Base-by-base conservation (phyloP, 2,329 filamentous ascomycete genomes). In the Colletotrichum tofieldiae region DNA sequence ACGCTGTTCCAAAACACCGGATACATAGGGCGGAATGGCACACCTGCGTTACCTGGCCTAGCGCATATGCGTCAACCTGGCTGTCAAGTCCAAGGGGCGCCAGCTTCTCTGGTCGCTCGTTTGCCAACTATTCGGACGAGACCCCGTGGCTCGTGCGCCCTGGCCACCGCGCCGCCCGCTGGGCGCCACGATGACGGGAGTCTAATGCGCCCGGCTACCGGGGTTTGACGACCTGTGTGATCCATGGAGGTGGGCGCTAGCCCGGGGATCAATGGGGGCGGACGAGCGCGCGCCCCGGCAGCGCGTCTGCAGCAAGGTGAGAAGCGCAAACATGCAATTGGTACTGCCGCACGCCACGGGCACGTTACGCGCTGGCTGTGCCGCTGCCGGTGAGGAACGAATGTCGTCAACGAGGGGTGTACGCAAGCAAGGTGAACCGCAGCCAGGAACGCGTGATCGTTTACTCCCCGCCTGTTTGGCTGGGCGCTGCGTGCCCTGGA, bases 181-280 rank as follows among this genome's bases (percentile, higher is more conserved):
- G 66, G 55, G 55, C 45, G 39, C 23, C 23, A 56, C 55, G 43
- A 26, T 56, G 63, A 49, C 63, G 47, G 63, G 63, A 71, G 67
- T 56, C 49, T 56, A 61, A 47, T n/a, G 55, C 56, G 55, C 29
- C 49, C 49, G 54, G 39, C 37, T 60, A 65, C 67, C 54, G 61
- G 61, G 67, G 61, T 65, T 39, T 43, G 11, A 29, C 12, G 26
- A 23, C 41, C 41, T 60, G 29, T 60, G 29, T 37, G 61, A 35
- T 56, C 41, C 41, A 29, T 59, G 37, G 54, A 39, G 41, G 39
- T 26, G 52, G 52, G 47, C 55, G 52, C 52, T 56, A 59, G 39
- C 20, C n/a, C 55, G 35, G 41, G 16, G 41, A 29, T 32, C 29
- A 32, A 32, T 32, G 29, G 41, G 41, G 18, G 39, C 58, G 41